A percentile compares a stretch with the other conserved stretches of the same genome.
Conservation (phyloP, 2,329 filamentous ascomycete species). For the Verticillium zaregamsianum region DNA sequence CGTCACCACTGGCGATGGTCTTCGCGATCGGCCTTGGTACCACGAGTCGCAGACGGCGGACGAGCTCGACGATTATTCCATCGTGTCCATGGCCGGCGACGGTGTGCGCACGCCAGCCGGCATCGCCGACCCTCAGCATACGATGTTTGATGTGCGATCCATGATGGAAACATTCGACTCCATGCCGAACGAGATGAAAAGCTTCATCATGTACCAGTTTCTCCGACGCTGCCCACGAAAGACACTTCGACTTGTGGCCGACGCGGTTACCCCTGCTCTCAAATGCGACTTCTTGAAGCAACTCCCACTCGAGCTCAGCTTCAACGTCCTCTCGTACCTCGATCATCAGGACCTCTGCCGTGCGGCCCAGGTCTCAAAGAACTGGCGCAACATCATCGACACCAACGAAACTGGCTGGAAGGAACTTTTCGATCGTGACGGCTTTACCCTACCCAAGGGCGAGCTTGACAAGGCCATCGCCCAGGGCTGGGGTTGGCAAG, state of each 20-base stretch:
- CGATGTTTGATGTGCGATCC: constrained; percentile 72
- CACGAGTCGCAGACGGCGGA: constrained; percentile 39
- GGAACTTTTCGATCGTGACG: constrained; percentile 80
- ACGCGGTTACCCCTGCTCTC: constrained; percentile 86
- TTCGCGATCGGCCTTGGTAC: constrained; percentile 21
- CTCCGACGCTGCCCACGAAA: constrained; percentile 82
- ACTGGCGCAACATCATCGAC: constrained; percentile 88
- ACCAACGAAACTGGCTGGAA: constrained; percentile 96
- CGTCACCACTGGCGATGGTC: constrained; percentile 16
- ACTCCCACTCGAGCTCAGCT: constrained; percentile 79
- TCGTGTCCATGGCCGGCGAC: constrained; percentile 7
- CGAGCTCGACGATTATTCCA: constrained; percentile 26
- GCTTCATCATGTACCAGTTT: constrained; percentile 95
- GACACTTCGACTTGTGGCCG: constrained; percentile 83
- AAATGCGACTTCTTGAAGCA: constrained; percentile 90
- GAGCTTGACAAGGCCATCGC: constrained; percentile 82
- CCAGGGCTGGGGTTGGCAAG: constrained; percentile 98
- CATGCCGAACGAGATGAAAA: constrained; percentile 87
- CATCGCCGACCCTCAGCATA: constrained; percentile 29
- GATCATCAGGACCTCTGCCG: constrained; percentile 82
- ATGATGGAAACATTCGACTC: constrained; percentile 89
- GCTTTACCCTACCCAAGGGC: constrained; percentile 71
- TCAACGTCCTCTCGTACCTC: constrained; percentile 84
- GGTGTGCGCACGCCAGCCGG: constrained; percentile 21
- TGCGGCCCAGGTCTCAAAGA: constrained; percentile 88